Evolutionary conservation across 805 yeast genomes (phyloP), one percentile per base, ranked within the genome.

Genomic region (Priceomyces castillae): DNA sequence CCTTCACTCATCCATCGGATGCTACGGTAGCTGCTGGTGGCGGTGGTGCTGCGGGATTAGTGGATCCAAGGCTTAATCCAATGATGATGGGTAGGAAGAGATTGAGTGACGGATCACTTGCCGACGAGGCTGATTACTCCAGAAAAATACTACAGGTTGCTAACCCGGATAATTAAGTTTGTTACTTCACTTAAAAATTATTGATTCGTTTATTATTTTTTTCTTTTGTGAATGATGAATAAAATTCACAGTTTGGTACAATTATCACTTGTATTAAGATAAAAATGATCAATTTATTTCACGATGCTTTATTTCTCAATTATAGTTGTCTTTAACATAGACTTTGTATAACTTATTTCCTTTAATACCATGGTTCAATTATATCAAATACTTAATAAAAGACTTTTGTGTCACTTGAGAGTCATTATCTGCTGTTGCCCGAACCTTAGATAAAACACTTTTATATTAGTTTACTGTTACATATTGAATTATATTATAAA

Each of bases 61-160:
- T 51, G 35, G 90, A 80, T 61, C 89, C 85, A 39, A 71, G 90
- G 44, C 65, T 84, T 48, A 83, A 84, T 59, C 89, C 90, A 1
- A 76, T 80, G 35, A 81, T 86, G 84, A 69, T 86, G 62, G 96
- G 95, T 30, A 80, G 90, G 58, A 80, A 95, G 57, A 73, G 96
- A 50, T 73, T 87, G 48, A 81, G 90, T 54, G 92, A 86, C 55
- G 96, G 96, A 3, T 82, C 92, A 2, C 70, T 90, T 42, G 90
- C 95, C 9, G 95, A 89, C 61, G 95, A 86, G 48, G 80, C 87
- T 3, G 94, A 87, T 61, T 86, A 84, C 64, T 76, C 86, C 39
- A 73, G 90, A 58, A 51, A 51, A 25, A 81, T 87, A 15, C 71
- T 90, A 37, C 83, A 89, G 46, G 95, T 90, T 10, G 90, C 95